phyloP scores from a whole-genome alignment of 257 asterid species.

The Lavandula angustifolia region DNA sequence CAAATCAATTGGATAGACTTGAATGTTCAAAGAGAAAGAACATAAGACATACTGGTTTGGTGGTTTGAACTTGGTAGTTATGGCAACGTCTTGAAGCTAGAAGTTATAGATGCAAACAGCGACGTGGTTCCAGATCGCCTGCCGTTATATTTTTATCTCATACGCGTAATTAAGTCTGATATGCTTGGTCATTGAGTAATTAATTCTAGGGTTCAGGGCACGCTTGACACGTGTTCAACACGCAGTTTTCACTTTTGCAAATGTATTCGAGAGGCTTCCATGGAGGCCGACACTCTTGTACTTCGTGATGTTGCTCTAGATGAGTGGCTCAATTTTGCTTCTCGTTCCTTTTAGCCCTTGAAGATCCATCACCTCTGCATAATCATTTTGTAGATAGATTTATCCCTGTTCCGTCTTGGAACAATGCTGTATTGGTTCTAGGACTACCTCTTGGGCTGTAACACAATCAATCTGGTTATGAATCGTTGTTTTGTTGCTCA shows the following conservation, averaged over 20 bases:
- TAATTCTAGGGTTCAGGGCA: neutral
- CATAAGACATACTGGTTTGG: too few species aligned
- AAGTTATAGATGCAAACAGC: neutral
- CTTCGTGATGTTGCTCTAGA: conserved; percentile 1
- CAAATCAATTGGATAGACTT: neutral
- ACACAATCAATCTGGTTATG: neutral
- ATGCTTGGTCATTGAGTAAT: conserved; percentile 12
- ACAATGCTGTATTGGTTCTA: neutral
- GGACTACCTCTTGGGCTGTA: neutral
- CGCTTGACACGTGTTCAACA: neutral
- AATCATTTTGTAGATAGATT: neutral
- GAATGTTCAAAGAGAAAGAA: conserved; percentile 9
- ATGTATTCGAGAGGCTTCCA: neutral
- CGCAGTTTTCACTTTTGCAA: conserved; percentile 7
- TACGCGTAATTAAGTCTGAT: neutral
- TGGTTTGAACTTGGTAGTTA: conserved; percentile 6
- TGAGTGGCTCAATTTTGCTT: neutral
- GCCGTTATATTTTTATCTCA: neutral
- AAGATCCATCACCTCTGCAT: neutral
- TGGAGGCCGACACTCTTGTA: neutral
- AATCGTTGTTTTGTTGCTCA: neutral
- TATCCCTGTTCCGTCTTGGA: neutral
- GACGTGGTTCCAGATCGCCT: neutral
- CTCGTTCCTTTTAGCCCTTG: neutral
- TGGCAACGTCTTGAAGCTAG: conserved; percentile 19